phyloP scores from a whole-genome alignment of 2,329 filamentous ascomycete genomes.

The Helminthosporium solani region DNA sequence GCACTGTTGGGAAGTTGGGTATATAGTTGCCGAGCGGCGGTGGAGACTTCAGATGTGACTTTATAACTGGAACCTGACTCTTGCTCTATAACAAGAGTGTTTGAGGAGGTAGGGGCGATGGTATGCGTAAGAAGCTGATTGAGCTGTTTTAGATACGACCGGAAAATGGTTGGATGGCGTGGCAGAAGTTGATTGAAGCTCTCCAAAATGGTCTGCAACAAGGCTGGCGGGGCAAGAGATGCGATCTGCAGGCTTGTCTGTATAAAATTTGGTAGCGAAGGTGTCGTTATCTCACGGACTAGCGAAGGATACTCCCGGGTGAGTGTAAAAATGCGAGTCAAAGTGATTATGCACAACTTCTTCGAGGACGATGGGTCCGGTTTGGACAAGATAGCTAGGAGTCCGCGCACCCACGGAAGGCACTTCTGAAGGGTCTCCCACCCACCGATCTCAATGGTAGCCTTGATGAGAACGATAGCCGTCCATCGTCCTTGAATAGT shows the following conservation, averaged over 20 bases:
- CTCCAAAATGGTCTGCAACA: conserved; percentile 69
- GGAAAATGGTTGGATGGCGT: conserved; percentile 80
- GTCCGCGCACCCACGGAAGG: conserved; percentile 73
- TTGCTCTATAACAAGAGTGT: conserved; percentile 22
- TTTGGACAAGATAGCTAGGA: conserved; percentile 77
- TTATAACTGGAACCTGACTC: conserved; percentile 35
- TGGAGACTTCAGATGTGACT: conserved; percentile 56
- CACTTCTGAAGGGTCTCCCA: conserved; percentile 76
- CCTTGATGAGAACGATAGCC: conserved; percentile 76
- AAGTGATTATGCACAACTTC: conserved; percentile 71
- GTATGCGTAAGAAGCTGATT: conserved; percentile 60
- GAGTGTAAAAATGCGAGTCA: conserved; percentile 81
- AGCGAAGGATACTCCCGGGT: conserved; percentile 81
- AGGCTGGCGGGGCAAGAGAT: conserved; percentile 26
- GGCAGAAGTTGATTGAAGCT: conserved; percentile 72
- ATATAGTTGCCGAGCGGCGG: conserved; percentile 63
- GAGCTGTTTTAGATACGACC: conserved; percentile 71
- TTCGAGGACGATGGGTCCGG: conserved; percentile 74
- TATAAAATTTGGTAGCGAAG: conserved; percentile 73
- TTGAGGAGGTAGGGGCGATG: conserved; percentile 63
- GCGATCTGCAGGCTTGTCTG: conserved; percentile 68
- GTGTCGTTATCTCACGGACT: conserved; percentile 83
- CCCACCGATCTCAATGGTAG: conserved; percentile 76
- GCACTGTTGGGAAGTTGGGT: conserved; percentile 77
- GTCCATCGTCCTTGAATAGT: conserved; percentile 73